Conservation (phyloP, 306 rosid genomes). For the Quercus bicolor region DNA sequence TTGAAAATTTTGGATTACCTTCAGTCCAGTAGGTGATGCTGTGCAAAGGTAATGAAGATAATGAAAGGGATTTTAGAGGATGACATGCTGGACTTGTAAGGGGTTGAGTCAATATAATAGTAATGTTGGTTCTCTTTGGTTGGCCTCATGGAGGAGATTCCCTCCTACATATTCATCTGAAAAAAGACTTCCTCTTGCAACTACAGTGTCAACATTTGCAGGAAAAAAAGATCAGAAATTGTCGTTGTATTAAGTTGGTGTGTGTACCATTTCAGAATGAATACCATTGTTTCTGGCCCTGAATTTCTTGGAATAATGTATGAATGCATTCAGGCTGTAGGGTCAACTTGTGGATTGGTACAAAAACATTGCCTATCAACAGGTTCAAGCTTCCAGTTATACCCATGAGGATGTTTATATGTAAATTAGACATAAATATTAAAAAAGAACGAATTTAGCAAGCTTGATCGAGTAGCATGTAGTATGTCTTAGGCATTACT, state of each 20-base stretch:
- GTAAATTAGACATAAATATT: neutral
- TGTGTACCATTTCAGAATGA: neutral
- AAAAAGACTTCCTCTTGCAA: neutral
- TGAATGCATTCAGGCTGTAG: neutral
- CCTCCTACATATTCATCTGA: too few relatives aligned
- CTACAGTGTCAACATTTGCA: constrained; percentile 8
- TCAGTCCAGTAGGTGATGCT: neutral
- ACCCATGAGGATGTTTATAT: neutral
- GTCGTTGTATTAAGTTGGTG: neutral
- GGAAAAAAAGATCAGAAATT: neutral
- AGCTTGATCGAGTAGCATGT: neutral
- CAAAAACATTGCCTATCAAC: neutral
- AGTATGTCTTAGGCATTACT: neutral
- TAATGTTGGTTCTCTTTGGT: constrained; percentile 5
- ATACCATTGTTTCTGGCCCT: neutral
- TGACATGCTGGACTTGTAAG: neutral
- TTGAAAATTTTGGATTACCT: neutral
- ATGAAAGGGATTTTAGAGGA: constrained; percentile 12
- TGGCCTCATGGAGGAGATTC: constrained; percentile 10
- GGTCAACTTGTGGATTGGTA: neutral
- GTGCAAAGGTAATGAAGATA: constrained; percentile 1
- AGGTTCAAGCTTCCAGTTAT: neutral
- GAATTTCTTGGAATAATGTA: neutral
- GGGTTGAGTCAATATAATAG: constrained; percentile 3
- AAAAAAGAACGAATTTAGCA: neutral